Evolutionary conservation across 805 yeast genomes (phyloP).

Genomic region (Candida qinlingensis): DNA sequence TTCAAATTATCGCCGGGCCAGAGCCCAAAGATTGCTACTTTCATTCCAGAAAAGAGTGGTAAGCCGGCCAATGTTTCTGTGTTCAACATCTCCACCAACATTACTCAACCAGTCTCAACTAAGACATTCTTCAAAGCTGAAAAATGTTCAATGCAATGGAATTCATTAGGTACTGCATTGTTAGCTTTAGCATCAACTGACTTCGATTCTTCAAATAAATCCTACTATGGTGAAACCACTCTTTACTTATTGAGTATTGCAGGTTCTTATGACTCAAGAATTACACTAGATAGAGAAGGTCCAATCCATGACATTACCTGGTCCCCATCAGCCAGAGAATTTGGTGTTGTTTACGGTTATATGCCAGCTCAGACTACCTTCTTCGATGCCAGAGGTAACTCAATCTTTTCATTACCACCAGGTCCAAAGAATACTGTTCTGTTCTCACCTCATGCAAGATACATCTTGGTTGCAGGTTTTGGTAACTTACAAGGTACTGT

Average conservation of each 20-base stretch:
- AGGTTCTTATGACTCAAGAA: constrained; percentile 86
- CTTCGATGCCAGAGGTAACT: constrained; percentile 90
- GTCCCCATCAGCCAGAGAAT: constrained; percentile 95
- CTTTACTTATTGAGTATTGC: constrained; percentile 87
- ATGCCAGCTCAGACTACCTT: constrained; percentile 97
- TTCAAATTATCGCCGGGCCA: constrained; percentile 81
- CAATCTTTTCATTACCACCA: constrained; percentile 75
- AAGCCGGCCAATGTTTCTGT: constrained; percentile 87
- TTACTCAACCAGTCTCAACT: constrained; percentile 66
- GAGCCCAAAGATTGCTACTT: constrained; percentile 85
- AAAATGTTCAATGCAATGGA: constrained; percentile 89
- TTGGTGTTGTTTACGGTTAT: constrained; percentile 94
- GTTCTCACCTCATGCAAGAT: constrained; percentile 92
- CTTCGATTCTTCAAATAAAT: constrained; percentile 88
- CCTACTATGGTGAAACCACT: constrained; percentile 95
- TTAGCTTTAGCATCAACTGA: constrained; percentile 93
- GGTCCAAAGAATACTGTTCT: constrained; percentile 85
- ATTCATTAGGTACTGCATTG: constrained; percentile 87
- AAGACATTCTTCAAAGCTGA: constrained; percentile 96
- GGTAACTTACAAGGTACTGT: constrained; percentile 97
- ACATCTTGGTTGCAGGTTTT: constrained; percentile 90
- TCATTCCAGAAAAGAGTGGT: constrained; percentile 80
- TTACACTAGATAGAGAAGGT: constrained; percentile 84
- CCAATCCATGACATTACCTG: constrained; percentile 97
- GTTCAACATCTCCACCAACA: constrained; percentile 59